Percentiles rank a stretch among this genome's conserved stretches.
These are phyloP conservation scores for Crataegus laevigata DNA, from an alignment of 306 rosid genomes.

Conservation along the genomic window DNA sequence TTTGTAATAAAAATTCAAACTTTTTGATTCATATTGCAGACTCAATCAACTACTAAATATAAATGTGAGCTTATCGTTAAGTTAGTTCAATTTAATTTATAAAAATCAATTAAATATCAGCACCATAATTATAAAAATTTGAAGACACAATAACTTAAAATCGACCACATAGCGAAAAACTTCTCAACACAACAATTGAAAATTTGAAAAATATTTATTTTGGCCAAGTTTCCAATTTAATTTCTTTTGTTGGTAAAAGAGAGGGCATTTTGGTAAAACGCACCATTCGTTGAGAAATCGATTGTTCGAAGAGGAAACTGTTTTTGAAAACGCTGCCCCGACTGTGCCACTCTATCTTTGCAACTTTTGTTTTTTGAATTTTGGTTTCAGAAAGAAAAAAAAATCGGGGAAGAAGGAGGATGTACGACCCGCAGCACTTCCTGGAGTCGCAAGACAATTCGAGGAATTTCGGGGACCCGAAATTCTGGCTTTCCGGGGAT, in stretches of 20 bases:
- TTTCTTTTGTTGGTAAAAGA: background rate
- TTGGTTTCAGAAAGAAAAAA: background rate
- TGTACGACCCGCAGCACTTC: slow-evolving; percentile 63
- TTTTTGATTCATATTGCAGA: too few relatives aligned
- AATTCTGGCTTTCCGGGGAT: slow-evolving; percentile 68
- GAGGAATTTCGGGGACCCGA: slow-evolving; percentile 45
- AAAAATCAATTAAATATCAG: background rate
- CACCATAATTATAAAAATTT: background rate
- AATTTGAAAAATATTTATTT: background rate
- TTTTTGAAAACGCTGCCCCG: background rate
- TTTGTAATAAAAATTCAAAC: too few relatives aligned
- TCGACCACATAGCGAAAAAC: background rate
- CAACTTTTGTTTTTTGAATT: background rate
- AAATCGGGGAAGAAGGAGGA: slow-evolving; percentile 9
- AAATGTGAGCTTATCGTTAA: too few relatives aligned
- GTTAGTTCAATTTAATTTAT: too few relatives aligned
- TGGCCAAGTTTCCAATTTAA: background rate
- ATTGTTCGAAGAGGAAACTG: background rate
- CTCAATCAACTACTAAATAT: too few relatives aligned
- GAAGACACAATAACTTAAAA: background rate
- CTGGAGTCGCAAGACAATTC: slow-evolving; percentile 52
- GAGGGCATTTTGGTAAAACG: background rate
- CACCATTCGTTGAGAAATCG: background rate
- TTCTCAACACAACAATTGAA: too few relatives aligned
- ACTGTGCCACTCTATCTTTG: background rate